Evolutionary conservation across 148 eudicot species (phyloP).

Genomic region (Silene latifolia): DNA sequence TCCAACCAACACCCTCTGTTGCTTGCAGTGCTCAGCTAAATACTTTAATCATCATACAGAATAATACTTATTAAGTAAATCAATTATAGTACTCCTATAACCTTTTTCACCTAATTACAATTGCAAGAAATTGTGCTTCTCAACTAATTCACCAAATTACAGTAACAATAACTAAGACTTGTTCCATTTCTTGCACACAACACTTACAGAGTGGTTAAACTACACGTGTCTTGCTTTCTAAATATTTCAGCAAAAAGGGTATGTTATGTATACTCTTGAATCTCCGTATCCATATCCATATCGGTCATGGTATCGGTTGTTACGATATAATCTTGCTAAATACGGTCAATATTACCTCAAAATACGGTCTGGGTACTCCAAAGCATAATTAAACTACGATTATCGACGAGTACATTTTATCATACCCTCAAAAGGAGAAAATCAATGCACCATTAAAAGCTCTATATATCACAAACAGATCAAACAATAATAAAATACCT

Average conservation of each 20-base stretch:
- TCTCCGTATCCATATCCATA: no score
- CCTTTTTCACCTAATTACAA: no score
- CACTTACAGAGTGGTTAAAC: background rate
- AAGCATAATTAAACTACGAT: no score
- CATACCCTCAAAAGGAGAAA: no score
- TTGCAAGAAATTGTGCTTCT: no score
- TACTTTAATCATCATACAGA: background rate
- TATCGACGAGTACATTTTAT: no score
- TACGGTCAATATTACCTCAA: no score
- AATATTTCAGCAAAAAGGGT: background rate
- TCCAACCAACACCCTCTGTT: constrained; percentile 9
- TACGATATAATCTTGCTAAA: no score
- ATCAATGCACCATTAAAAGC: background rate
- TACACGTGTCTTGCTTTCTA: background rate
- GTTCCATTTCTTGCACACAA: background rate
- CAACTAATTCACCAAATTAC: constrained; percentile 13
- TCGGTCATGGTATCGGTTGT: no score
- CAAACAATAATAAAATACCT: background rate
- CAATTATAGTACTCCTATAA: background rate
- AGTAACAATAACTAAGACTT: background rate
- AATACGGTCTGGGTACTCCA: no score
- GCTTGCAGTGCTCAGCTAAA: constrained; percentile 4
- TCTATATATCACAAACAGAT: background rate
- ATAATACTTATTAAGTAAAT: background rate
- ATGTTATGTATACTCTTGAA: no score